Evolutionary conservation across 805 yeast genomes (phyloP).

Genomic region (Cyberlindnera petersonii): DNA sequence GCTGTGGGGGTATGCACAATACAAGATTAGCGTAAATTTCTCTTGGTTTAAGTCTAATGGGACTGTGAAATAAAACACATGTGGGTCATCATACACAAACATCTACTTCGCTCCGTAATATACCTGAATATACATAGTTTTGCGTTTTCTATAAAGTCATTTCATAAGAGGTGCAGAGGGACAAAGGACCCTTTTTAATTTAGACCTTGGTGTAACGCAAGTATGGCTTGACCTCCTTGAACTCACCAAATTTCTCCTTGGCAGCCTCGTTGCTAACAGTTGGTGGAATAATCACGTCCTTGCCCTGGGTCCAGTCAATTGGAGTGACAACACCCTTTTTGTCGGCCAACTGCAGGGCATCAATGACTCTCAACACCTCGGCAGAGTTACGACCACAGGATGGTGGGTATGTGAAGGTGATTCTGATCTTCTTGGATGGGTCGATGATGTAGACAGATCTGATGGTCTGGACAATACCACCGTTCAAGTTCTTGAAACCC

Average conservation of each 20-base stretch:
- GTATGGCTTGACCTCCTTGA: conserved; percentile 86
- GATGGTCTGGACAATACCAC: conserved; percentile 79
- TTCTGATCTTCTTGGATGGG: conserved; percentile 84
- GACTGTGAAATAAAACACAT: no score
- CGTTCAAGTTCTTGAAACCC: conserved; percentile 68
- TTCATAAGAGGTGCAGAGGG: no score
- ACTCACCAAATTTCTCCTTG: conserved; percentile 78
- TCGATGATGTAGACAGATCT: conserved; percentile 91
- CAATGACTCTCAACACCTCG: conserved; percentile 87
- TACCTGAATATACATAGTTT: no score
- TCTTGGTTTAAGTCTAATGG: no score
- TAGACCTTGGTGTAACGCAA: conserved; percentile 61
- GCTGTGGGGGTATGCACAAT: no score
- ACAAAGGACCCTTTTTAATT: no score
- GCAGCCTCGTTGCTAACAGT: conserved; percentile 75
- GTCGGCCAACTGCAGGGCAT: conserved; percentile 84
- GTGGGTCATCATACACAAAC: no score
- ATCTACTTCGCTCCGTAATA: no score
- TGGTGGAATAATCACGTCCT: conserved; percentile 92
- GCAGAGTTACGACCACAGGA: conserved; percentile 92
- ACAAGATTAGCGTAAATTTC: background rate
- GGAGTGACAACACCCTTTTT: conserved; percentile 83
- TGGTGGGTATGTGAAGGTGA: conserved; percentile 86
- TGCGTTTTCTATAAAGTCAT: no score
- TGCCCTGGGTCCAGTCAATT: conserved; percentile 84